Percentiles rank a stretch among this genome's conserved stretches.
Evolutionary conservation across 148 eudicot species (phyloP).

Genomic region (Euryodendron excelsum): DNA sequence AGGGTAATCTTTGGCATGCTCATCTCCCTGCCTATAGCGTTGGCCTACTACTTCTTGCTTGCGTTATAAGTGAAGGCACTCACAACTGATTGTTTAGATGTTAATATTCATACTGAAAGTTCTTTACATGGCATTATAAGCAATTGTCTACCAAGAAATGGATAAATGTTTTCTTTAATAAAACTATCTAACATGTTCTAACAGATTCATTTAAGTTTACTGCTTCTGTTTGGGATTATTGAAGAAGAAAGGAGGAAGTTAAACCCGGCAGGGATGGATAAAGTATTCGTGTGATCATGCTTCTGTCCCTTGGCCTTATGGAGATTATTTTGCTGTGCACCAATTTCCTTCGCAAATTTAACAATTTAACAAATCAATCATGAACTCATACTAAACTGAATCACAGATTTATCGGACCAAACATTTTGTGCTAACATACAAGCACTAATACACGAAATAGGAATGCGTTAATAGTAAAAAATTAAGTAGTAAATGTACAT

Average conservation of each 20-base stretch:
- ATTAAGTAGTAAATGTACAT: not conserved
- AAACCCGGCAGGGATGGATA: not conserved
- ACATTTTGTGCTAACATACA: not conserved
- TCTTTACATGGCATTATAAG: not conserved
- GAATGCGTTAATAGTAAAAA: not conserved
- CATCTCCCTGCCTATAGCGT: slow-evolving; percentile 35
- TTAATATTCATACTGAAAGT: not conserved
- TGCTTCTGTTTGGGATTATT: not conserved
- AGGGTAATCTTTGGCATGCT: slow-evolving; percentile 49
- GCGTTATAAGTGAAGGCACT: slow-evolving; percentile 25
- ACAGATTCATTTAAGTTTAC: not conserved
- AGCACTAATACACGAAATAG: not conserved
- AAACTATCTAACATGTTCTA: not conserved
- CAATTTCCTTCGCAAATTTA: not conserved
- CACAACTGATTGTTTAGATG: not conserved
- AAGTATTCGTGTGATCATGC: not conserved
- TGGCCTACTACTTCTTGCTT: slow-evolving; percentile 47
- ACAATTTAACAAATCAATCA: not conserved
- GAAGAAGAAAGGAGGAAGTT: not conserved
- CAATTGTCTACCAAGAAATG: not conserved
- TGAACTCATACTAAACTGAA: not conserved
- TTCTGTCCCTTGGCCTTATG: not conserved
- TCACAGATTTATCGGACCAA: not conserved
- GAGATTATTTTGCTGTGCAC: no score
- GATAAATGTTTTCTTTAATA: not conserved